phyloP scores from a whole-genome alignment of 192 early-diverging fungal genomes.

The Rhizoclosmatium sp. region DNA sequence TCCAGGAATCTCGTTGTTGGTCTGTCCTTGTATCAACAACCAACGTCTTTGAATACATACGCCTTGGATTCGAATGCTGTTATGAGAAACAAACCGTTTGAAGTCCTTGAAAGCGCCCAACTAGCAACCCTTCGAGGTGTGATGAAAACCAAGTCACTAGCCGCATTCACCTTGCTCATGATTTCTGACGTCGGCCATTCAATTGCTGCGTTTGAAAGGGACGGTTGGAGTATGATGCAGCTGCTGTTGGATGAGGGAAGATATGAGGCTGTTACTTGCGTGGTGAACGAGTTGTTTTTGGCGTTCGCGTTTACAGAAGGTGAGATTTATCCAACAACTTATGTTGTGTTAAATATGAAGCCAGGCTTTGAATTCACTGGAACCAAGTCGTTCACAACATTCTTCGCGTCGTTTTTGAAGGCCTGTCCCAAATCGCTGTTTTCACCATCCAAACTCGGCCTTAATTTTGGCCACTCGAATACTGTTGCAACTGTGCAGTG shows the following conservation, averaged over 20 bases:
- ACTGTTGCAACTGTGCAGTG: not conserved
- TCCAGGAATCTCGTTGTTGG: slow-evolving; percentile 39
- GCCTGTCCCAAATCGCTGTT: not conserved
- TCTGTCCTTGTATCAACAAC: slow-evolving; percentile 43
- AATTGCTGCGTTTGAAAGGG: slow-evolving; percentile 39
- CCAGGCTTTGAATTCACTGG: slow-evolving; percentile 17
- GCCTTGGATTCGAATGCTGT: slow-evolving; percentile 25
- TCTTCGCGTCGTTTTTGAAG: slow-evolving; percentile 22
- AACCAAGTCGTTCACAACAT: not conserved
- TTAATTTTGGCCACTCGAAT: not conserved
- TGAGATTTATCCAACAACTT: not conserved
- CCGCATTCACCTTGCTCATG: slow-evolving; percentile 48
- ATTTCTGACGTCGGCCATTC: slow-evolving; percentile 50
- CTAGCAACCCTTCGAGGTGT: slow-evolving; percentile 48
- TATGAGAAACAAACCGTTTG: slow-evolving; percentile 31
- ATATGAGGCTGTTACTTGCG: slow-evolving; percentile 22
- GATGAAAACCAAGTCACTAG: slow-evolving; percentile 40
- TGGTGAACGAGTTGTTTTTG: slow-evolving; percentile 35
- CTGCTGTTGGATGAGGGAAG: slow-evolving; percentile 31
- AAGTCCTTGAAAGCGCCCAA: slow-evolving; percentile 36
- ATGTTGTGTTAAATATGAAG: not conserved
- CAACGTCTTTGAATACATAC: slow-evolving; percentile 43
- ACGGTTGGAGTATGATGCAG: slow-evolving; percentile 47
- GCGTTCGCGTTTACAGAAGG: slow-evolving; percentile 27
- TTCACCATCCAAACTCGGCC: not conserved